Conservation (phyloP, 345 rosid species). For the Balakata baccata region DNA sequence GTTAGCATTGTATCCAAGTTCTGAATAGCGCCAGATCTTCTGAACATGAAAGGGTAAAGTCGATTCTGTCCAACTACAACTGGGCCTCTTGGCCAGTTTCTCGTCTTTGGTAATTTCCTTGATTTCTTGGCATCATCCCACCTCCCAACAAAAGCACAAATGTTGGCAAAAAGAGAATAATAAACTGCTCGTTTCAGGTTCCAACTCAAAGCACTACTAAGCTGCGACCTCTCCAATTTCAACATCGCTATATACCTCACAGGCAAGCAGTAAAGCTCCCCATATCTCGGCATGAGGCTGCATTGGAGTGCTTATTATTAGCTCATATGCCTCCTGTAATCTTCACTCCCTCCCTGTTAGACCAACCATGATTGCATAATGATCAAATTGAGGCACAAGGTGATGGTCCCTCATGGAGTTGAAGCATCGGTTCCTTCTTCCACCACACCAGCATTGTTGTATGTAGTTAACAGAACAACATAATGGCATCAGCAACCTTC, state of each 20-base stretch:
- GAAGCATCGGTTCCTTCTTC: constrained; percentile 55
- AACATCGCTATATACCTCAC: constrained; percentile 41
- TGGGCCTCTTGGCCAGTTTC: constrained; percentile 36
- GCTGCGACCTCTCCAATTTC: no score
- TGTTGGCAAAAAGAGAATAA: constrained; percentile 45
- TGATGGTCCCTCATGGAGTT: constrained; percentile 42
- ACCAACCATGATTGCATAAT: constrained; percentile 69
- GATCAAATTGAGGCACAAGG: constrained; percentile 54
- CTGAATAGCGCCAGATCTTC: no score
- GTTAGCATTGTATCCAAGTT: no score
- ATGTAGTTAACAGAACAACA: constrained; percentile 47
- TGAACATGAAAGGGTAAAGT: neutral
- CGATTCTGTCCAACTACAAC: constrained; percentile 45
- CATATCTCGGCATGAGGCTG: constrained; percentile 57
- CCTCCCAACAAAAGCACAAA: constrained; percentile 47
- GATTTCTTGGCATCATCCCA: constrained; percentile 40
- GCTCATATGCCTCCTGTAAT: constrained; percentile 55
- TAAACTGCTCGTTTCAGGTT: constrained; percentile 37
- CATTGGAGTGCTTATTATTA: constrained; percentile 56
- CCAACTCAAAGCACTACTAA: constrained; percentile 47
- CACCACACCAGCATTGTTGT: constrained; percentile 57
- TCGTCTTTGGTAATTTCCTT: constrained; percentile 35
- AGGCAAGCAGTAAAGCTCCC: constrained; percentile 72
- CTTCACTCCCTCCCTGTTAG: constrained; percentile 65
- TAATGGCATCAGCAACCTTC: constrained; percentile 44